A percentile compares a stretch with the other conserved stretches of the same genome.
Conservation (phyloP, 2,329 filamentous ascomycete genomes). For the Alternaria ethzedia region DNA sequence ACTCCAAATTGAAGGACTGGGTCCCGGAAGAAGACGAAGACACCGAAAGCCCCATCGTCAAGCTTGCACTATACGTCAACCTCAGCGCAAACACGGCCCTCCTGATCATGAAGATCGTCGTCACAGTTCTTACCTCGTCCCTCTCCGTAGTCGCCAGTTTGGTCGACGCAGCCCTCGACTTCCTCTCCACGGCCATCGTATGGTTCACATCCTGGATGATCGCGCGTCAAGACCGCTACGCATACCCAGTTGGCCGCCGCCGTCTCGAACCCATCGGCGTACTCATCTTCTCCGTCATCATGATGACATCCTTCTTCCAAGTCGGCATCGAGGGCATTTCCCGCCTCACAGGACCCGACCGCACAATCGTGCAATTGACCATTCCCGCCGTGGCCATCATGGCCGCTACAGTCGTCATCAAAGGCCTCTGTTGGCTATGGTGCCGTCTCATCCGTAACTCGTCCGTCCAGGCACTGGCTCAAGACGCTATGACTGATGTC, state of each 20-base stretch:
- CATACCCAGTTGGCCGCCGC: constrained; percentile 78
- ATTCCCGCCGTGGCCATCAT: constrained; percentile 79
- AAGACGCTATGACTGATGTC: constrained; percentile 75
- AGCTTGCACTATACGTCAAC: constrained; percentile 87
- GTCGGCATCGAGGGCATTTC: constrained; percentile 74
- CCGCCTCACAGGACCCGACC: constrained; percentile 66
- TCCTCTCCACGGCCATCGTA: constrained; percentile 80
- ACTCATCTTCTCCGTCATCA: constrained; percentile 80
- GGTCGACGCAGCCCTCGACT: constrained; percentile 81
- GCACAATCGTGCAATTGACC: constrained; percentile 74
- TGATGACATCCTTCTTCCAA: constrained; percentile 85
- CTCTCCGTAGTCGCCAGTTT: constrained; percentile 81
- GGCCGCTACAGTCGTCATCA: constrained; percentile 80
- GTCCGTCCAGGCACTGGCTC: constrained; percentile 79
- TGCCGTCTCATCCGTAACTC: constrained; percentile 86
- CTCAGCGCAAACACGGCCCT: constrained; percentile 78
- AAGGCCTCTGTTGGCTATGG: constrained; percentile 84
- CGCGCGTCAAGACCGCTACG: constrained; percentile 73
- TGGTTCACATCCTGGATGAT: constrained; percentile 80
- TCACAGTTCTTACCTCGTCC: constrained; percentile 78
- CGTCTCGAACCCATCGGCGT: constrained; percentile 81
- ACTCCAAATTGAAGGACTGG: constrained; percentile 68
- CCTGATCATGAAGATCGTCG: constrained; percentile 76
- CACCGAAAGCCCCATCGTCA: constrained; percentile 76
- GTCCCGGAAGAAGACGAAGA: constrained; percentile 74